Percentiles rank a stretch among this genome's conserved stretches.
phyloP scores from a whole-genome alignment of 2,329 filamentous ascomycete species.

The Pestalotiopsis fici region DNA sequence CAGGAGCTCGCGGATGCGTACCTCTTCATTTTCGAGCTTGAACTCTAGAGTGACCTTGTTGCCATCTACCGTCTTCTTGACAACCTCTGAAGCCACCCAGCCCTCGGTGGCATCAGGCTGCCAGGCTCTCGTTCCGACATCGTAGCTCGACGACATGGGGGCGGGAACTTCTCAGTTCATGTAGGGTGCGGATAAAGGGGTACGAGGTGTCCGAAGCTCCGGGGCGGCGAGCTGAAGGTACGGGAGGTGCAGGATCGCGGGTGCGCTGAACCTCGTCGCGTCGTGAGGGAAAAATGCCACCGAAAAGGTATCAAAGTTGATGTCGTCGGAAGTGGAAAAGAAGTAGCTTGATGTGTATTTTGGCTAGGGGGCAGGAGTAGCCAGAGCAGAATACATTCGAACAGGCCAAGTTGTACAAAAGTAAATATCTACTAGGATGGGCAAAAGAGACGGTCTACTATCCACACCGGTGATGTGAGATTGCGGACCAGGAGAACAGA shows the following conservation, averaged over 20 bases:
- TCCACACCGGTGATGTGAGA: conserved; percentile 2
- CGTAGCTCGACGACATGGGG: conserved; percentile 89
- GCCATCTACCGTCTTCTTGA: conserved; percentile 80
- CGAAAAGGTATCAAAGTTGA: background rate
- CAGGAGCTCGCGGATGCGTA: conserved; percentile 39
- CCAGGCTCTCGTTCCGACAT: conserved; percentile 97
- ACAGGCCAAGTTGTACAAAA: conserved; percentile 9
- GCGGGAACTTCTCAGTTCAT: conserved; percentile 8
- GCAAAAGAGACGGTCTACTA: conserved; percentile 11
- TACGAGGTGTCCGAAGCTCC: conserved; percentile 3
- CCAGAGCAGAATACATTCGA: conserved; percentile 13
- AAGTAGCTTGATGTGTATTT: background rate
- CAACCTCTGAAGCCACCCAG: conserved; percentile 95
- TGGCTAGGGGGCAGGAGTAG: conserved; percentile 13
- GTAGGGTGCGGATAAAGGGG: conserved; percentile 5
- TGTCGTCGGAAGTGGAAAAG: background rate
- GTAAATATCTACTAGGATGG: conserved; percentile 12
- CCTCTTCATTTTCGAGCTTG: conserved; percentile 89
- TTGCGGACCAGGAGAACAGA: conserved; percentile 2
- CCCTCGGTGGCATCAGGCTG: conserved; percentile 95
- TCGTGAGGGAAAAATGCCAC: background rate
- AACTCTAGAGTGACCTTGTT: conserved; percentile 88
- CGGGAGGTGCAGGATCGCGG: background rate
- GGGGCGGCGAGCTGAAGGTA: background rate
- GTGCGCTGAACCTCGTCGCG: conserved; percentile 6